Base-by-base conservation (phyloP, 352 stramenopile species). In the Phytophthora lateralis region DNA sequence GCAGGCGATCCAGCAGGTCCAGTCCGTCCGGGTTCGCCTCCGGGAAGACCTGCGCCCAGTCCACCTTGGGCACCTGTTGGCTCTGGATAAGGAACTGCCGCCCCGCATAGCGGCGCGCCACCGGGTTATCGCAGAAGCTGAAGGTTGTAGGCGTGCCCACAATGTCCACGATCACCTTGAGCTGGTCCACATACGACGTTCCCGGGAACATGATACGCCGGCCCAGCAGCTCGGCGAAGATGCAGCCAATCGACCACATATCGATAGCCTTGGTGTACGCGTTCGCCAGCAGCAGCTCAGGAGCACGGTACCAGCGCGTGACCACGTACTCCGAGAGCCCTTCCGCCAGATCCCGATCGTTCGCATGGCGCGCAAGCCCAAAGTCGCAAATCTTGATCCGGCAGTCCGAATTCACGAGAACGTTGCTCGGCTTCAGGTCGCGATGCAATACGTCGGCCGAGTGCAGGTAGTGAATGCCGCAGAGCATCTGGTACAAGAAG, bases 221-320 rank as follows among this genome's bases (percentile, higher is more conserved):
- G 3, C 89, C 85, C 12, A 99, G 82, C 15, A 99, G 81, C 75
- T 99, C 98, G 2, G 91, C 98, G 63, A 99, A 98, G 57, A 99
- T 99, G 71, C 98, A 99, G 11, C 98, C 98, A 32, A 99, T 97
- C 54, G 87, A 95, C 96, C 96, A 99, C 65, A 99, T 91, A 69
- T 99, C 97, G 58, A 96, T 84, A 17, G 85, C 85, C 54, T 90
- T 93, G 18, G 78, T 89, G 69, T 96, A 96, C 44, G 78, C 59
- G 41, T 95, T 95, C 0, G 88, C 88, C 12, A 96, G 69, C 34
- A 96, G 58, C 24, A 96, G 67, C 69, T 96, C 88, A 0, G 88
- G 88, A 2, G 88, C 85, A n/a, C 88, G 84, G 49, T 96, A 98
- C 93, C 94, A 98, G 1, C 94, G 75, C 27, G 94, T 98, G 15